These are phyloP conservation scores for Candida railenensis DNA, from an alignment of 805 yeast genomes.

Conservation along the genomic window DNA sequence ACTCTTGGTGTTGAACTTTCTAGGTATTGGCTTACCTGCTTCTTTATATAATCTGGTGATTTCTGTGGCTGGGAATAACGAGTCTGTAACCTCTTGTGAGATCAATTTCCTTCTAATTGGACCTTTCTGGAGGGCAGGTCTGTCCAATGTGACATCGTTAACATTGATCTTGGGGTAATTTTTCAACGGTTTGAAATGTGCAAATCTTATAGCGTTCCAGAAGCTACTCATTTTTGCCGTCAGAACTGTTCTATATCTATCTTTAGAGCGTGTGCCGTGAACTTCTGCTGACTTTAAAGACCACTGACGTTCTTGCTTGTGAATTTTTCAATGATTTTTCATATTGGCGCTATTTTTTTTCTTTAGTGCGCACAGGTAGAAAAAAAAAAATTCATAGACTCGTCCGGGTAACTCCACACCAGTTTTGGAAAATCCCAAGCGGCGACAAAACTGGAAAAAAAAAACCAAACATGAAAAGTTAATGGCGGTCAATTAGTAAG, in stretches of 20 bases:
- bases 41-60: constrained; percentile 32
- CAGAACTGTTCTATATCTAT: too few relatives aligned
- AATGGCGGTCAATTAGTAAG: background rate
- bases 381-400: too few relatives aligned
- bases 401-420: background rate
- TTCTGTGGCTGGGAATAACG: constrained; percentile 38
- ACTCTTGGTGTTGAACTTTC: constrained; percentile 32
- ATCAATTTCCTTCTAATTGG: constrained; percentile 36
- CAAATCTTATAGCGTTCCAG: constrained; percentile 2
- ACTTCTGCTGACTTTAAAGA: too few relatives aligned
- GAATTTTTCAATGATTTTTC: too few relatives aligned
- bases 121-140: constrained; percentile 40
- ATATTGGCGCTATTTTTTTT: too few relatives aligned
- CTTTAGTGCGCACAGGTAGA: too few relatives aligned
- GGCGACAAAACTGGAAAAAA: constrained; percentile 2
- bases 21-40: constrained; percentile 43
- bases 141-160: constrained; percentile 36
- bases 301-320: too few relatives aligned
- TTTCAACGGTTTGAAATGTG: constrained; percentile 9
- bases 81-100: constrained; percentile 38
- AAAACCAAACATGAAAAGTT: background rate
- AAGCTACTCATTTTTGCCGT: too few relatives aligned
- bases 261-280: too few relatives aligned
- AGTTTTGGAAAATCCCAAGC: background rate
- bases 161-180: constrained; percentile 41